These are phyloP conservation scores for Haplosporangium sp. DNA, from an alignment of 371 early-diverging fungal genomes.

Conservation along the genomic window DNA sequence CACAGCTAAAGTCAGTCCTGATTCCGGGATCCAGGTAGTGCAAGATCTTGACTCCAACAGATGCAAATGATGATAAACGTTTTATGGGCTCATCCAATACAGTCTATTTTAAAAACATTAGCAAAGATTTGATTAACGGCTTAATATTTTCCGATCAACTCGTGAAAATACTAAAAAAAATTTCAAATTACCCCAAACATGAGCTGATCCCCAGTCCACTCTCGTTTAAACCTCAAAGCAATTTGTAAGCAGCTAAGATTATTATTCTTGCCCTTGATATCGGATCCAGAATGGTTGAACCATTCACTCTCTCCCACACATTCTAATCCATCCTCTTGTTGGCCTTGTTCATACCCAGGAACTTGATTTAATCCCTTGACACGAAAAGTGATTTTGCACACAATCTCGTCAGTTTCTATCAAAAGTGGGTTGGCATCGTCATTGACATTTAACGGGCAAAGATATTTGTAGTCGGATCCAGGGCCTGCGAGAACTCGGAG, in stretches of 20 bases:
- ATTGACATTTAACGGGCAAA: constrained; percentile 64
- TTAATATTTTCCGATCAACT: too few relatives aligned
- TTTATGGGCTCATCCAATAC: constrained; percentile 74
- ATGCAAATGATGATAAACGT: constrained; percentile 75
- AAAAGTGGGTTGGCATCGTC: constrained; percentile 71
- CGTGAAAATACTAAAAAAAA: too few relatives aligned
- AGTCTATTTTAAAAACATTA: constrained; percentile 43
- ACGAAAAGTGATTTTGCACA: constrained; percentile 72
- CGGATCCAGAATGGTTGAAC: constrained; percentile 20
- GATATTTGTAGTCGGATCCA: constrained; percentile 5
- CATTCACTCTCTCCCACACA: constrained; percentile 50
- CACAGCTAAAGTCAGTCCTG: constrained; percentile 73
- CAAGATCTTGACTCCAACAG: constrained; percentile 78
- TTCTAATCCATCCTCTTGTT: constrained; percentile 57
- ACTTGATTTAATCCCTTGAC: constrained; percentile 58
- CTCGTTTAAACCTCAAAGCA: constrained; percentile 73
- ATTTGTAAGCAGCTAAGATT: constrained; percentile 75
- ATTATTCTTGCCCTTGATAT: constrained; percentile 15
- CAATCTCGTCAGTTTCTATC: constrained; percentile 73
- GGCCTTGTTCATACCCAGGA: constrained; percentile 63
- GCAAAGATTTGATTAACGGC: too few relatives aligned
- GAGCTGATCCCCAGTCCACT: constrained; percentile 74
- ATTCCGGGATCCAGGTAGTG: constrained; percentile 82
- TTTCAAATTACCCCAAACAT: constrained; percentile 66
- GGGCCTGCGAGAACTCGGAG: constrained; percentile 1